Evolutionary conservation across 148 eudicot species (phyloP).

Genomic region (Amaranthus cruentus): DNA sequence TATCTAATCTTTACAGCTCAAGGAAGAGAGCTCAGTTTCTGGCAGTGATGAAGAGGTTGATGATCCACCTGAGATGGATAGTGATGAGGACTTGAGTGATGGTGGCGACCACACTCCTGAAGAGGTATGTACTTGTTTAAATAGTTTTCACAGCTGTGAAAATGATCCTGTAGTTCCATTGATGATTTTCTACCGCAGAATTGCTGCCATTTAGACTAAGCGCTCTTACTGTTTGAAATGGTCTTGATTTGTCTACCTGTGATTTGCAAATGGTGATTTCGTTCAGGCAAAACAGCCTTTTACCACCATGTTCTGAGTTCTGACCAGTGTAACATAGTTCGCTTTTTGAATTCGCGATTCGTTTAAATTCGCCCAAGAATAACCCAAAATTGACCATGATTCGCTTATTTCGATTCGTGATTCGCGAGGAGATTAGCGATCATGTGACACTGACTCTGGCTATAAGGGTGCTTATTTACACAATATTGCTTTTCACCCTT

Average conservation of each 20-base stretch:
- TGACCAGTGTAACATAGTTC: neutral
- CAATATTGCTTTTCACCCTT: neutral
- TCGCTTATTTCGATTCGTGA: too few relatives aligned
- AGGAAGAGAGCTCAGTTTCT: slow-evolving; percentile 70
- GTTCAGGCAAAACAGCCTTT: neutral
- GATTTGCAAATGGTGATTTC: neutral
- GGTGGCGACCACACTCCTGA: slow-evolving; percentile 49
- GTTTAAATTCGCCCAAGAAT: too few relatives aligned
- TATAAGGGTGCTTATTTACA: neutral
- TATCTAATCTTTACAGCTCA: slow-evolving; percentile 42
- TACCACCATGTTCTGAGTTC: neutral
- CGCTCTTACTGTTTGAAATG: neutral
- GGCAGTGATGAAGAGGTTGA: slow-evolving; percentile 95
- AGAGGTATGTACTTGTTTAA: slow-evolving; percentile 49
- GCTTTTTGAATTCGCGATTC: too few relatives aligned
- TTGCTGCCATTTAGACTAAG: neutral
- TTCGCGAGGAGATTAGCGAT: too few relatives aligned
- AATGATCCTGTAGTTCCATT: neutral
- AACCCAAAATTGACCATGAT: too few relatives aligned
- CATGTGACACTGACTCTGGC: too few relatives aligned
- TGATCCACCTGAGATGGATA: slow-evolving; percentile 62
- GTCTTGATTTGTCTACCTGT: neutral
- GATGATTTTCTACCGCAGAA: neutral
- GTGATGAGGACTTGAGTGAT: slow-evolving; percentile 82
- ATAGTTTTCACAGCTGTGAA: neutral